These are phyloP conservation scores for Candida awuae DNA, from an alignment of 805 yeast species.

Conservation along the genomic window DNA sequence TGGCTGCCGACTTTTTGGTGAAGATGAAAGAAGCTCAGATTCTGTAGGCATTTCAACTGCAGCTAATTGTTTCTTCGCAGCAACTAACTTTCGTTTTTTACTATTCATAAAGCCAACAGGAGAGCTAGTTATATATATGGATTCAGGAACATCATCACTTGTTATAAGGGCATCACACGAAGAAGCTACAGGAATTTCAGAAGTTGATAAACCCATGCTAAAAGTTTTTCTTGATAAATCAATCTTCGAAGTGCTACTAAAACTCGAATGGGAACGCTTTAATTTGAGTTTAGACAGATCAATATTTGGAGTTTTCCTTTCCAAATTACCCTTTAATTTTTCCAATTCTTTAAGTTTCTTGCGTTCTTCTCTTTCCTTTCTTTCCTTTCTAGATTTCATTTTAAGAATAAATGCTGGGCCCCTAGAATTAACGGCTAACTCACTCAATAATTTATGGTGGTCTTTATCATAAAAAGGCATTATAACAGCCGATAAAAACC, in stretches of 20 bases:
- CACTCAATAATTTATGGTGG: constrained; percentile 21
- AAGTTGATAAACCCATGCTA: constrained; percentile 24
- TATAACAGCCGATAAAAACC: constrained; percentile 21
- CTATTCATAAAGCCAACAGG: constrained; percentile 11
- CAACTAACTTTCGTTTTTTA: constrained; percentile 15
- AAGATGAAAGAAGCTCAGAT: neutral
- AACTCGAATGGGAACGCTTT: constrained; percentile 21
- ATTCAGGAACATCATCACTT: neutral
- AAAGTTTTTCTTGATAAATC: constrained; percentile 27
- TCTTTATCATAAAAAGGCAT: constrained; percentile 26
- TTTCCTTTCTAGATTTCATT: constrained; percentile 7
- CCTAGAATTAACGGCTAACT: constrained; percentile 22
- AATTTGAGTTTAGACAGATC: constrained; percentile 16
- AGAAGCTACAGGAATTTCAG: too few relatives aligned
- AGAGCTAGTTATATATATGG: neutral
- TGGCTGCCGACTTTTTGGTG: neutral
- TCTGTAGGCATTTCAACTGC: neutral
- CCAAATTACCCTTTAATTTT: neutral
- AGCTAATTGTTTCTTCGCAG: constrained; percentile 21
- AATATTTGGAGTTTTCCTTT: constrained; percentile 1
- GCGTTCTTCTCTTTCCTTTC: constrained; percentile 4
- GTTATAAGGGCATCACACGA: too few relatives aligned
- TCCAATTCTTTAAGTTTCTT: constrained; percentile 2
- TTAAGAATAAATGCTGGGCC: constrained; percentile 23
- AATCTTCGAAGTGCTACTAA: constrained; percentile 10